phyloP scores from a whole-genome alignment of 768 basidiomycete species.

The Boletus pseudopeckii region DNA sequence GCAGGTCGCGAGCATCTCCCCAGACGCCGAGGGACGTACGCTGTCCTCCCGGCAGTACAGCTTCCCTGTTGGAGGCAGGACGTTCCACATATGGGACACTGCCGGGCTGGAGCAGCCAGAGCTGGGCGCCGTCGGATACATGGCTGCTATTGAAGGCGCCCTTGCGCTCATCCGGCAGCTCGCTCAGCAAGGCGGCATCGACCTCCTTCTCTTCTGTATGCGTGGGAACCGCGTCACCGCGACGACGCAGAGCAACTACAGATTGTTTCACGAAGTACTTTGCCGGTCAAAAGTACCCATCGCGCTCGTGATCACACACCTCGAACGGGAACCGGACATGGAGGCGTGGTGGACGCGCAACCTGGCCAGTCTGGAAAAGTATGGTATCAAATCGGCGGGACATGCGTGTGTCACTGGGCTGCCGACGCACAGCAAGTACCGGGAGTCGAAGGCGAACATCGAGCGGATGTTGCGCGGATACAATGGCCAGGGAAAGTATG shows the following conservation, averaged over 20 bases:
- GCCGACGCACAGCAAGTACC: conserved; percentile 17
- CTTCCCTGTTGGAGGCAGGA: conserved; percentile 14
- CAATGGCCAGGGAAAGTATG: conserved; percentile 15
- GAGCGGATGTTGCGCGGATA: conserved; percentile 13
- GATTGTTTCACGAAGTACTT: conserved; percentile 37
- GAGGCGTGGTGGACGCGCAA: conserved; percentile 34
- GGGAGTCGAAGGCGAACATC: conserved; percentile 14
- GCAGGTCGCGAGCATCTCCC: conserved; percentile 17
- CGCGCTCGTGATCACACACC: conserved; percentile 33
- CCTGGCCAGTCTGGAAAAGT: conserved; percentile 13
- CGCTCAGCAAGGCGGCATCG: conserved; percentile 30
- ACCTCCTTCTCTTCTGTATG: conserved; percentile 40
- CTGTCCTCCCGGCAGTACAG: conserved; percentile 26
- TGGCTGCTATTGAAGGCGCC: conserved; percentile 27
- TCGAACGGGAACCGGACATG: conserved; percentile 36
- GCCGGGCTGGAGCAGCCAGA: conserved; percentile 30
- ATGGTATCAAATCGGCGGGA: conserved; percentile 20
- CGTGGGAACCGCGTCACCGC: conserved; percentile 37
- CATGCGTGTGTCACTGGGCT: conserved; percentile 34
- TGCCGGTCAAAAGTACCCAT: conserved; percentile 32
- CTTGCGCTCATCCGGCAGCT: conserved; percentile 35
- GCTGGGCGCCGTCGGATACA: conserved; percentile 18
- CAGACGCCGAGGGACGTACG: conserved; percentile 33
- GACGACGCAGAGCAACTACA: conserved; percentile 35
- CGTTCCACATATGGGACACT: conserved; percentile 31